These are phyloP conservation scores for Nymphaea colorata DNA, from an alignment of 164 flowering plant genomes.

Conservation along the genomic window DNA sequence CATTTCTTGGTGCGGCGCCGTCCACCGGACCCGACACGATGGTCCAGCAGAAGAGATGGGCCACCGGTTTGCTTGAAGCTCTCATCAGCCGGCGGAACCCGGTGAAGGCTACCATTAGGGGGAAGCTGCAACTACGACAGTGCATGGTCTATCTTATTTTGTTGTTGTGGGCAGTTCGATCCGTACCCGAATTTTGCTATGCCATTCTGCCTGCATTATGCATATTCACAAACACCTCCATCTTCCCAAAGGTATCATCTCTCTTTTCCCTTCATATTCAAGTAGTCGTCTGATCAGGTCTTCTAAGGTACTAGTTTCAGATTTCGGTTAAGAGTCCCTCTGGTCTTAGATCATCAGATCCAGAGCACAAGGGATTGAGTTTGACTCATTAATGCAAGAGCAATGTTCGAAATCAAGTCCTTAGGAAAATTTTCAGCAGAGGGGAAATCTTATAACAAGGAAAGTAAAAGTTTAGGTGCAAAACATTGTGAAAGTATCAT, in stretches of 20 bases:
- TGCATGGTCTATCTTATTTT: constrained; percentile 19
- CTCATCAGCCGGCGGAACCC: constrained; percentile 27
- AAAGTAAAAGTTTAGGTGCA: too few species aligned
- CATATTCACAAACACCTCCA: constrained; percentile 30
- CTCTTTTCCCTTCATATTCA: too few species aligned
- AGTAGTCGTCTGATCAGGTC: too few species aligned
- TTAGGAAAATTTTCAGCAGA: too few species aligned
- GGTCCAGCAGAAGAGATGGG: constrained; percentile 49
- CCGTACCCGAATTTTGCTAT: constrained; percentile 43
- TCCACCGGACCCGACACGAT: constrained; percentile 17
- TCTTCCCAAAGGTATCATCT: constrained; percentile 40
- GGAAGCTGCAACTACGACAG: constrained; percentile 33
- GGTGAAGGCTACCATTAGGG: constrained; percentile 10
- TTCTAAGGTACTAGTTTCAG: neutral
- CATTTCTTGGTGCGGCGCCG: constrained; percentile 53
- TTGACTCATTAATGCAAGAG: too few species aligned
- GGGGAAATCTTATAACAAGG: too few species aligned
- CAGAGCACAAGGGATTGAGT: too few species aligned
- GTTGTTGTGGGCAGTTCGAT: constrained; percentile 19
- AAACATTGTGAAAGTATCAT: too few species aligned
- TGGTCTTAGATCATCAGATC: too few species aligned
- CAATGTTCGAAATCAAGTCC: too few species aligned
- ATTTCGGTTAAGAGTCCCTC: neutral
- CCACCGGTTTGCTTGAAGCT: constrained; percentile 43
- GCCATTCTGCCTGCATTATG: constrained; percentile 41